Evolutionary conservation across 192 early-diverging fungal species (phyloP).

Genomic region (Podila verticillata): DNA sequence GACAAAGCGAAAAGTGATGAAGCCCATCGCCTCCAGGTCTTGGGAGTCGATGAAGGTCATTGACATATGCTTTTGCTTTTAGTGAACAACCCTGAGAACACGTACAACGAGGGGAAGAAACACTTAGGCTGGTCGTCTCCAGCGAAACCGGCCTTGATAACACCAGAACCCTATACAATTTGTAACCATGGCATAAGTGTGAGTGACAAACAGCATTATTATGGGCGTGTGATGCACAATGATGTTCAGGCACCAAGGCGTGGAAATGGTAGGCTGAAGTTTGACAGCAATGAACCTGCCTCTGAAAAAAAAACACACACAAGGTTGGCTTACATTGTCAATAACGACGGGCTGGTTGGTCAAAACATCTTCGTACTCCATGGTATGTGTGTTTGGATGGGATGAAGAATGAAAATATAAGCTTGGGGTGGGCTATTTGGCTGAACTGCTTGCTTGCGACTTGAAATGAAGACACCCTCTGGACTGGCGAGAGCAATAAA

Average conservation of each 20-base stretch:
- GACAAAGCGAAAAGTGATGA: not conserved
- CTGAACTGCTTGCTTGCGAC: not conserved
- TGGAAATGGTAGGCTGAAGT: not conserved
- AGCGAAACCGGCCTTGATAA: slow-evolving; percentile 99
- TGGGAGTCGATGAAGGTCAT: too few relatives aligned
- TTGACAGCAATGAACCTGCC: too few relatives aligned
- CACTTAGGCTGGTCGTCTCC: slow-evolving; percentile 97
- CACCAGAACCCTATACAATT: slow-evolving; percentile 88
- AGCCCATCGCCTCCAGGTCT: not conserved
- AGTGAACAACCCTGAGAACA: not conserved
- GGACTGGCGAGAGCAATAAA: not conserved
- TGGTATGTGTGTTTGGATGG: slow-evolving; percentile 18
- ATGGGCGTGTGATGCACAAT: slow-evolving; percentile 3
- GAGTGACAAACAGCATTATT: not conserved
- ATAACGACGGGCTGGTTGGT: slow-evolving; percentile 99
- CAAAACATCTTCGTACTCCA: slow-evolving; percentile 92
- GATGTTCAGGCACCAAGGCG: not conserved
- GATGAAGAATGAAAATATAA: not conserved
- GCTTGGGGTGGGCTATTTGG: not conserved
- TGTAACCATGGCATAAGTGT: not conserved
- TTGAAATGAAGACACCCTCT: not conserved
- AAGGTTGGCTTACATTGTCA: slow-evolving; percentile 86
- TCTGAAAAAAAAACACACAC: not conserved
- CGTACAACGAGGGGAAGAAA: slow-evolving; percentile 93
- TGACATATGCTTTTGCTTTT: too few relatives aligned